Conservation (phyloP, 331 rosid genomes). For the Acacia concinna region DNA sequence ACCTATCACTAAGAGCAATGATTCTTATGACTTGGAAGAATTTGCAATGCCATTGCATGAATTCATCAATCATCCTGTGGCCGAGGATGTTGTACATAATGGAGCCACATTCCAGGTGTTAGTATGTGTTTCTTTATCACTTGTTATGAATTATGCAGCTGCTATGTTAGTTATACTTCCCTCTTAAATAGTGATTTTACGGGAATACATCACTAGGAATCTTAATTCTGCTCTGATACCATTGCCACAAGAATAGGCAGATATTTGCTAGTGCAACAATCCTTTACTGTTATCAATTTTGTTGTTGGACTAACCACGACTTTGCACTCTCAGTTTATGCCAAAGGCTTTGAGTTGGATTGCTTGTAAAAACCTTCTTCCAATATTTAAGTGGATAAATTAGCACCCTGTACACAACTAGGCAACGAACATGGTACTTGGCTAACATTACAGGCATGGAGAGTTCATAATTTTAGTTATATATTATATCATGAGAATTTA, state of each 20-base stretch:
- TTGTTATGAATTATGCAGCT: slow-evolving; percentile 13
- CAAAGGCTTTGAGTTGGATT: slow-evolving; percentile 7
- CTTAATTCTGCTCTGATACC: neutral
- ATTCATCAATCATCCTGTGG: slow-evolving; percentile 69
- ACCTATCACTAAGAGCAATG: slow-evolving; percentile 33
- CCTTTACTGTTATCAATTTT: slow-evolving; percentile 10
- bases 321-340: slow-evolving; percentile 1
- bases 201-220: slow-evolving; percentile 1
- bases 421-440: slow-evolving; percentile 1
- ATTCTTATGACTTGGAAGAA: slow-evolving; percentile 70
- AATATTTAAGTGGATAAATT: slow-evolving; percentile 1
- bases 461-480: slow-evolving; percentile 17
- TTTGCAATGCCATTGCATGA: slow-evolving; percentile 82
- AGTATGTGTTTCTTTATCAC: slow-evolving; percentile 14
- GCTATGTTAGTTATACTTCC: neutral
- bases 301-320: slow-evolving; percentile 17
- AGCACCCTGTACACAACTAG: neutral
- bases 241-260: neutral
- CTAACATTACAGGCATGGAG: slow-evolving; percentile 1
- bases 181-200: neutral
- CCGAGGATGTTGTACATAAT: slow-evolving; percentile 78
- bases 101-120: slow-evolving; percentile 98
- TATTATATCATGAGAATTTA: slow-evolving; percentile 10
- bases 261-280: slow-evolving; percentile 10
- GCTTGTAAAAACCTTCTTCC: neutral